Conservation (phyloP, 176 grass and related monocot genomes). For the Elymus sibiricus region DNA sequence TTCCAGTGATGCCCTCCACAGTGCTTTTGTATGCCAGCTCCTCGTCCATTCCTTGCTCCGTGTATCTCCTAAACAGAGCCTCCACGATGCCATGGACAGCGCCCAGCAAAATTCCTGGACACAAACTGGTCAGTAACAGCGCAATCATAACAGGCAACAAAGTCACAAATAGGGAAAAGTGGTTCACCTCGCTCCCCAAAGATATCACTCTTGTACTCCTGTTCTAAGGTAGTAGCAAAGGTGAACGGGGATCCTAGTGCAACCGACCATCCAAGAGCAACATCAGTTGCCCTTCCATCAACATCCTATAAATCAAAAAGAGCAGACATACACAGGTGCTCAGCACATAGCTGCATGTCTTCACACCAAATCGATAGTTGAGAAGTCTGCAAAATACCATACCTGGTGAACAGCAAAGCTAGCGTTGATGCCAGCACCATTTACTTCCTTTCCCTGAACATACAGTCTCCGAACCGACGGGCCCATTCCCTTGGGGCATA, state of each 20-base stretch:
- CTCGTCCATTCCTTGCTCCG: slow-evolving; percentile 73
- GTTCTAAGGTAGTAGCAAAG: slow-evolving; percentile 67
- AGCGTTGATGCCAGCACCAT: slow-evolving; percentile 84
- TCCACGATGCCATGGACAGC: slow-evolving; percentile 74
- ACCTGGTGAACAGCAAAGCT: slow-evolving; percentile 87
- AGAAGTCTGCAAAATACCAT: background rate
- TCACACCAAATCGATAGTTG: background rate
- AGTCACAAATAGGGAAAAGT: background rate
- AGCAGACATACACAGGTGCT: background rate
- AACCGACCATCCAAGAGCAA: slow-evolving; percentile 85
- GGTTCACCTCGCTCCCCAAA: slow-evolving; percentile 72
- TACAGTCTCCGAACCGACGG: slow-evolving; percentile 75
- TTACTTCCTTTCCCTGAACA: slow-evolving; percentile 84
- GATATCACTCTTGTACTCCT: slow-evolving; percentile 85
- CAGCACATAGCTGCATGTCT: background rate
- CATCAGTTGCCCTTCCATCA: slow-evolving; percentile 84
- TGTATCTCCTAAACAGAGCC: slow-evolving; percentile 74
- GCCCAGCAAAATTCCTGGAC: slow-evolving; percentile 67
- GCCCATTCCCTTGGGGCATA: slow-evolving; percentile 85
- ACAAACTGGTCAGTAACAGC: background rate
- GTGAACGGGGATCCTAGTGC: slow-evolving; percentile 82
- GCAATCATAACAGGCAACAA: background rate
- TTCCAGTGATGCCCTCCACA: slow-evolving; percentile 78
- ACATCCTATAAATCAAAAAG: slow-evolving; percentile 53
- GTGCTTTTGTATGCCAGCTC: slow-evolving; percentile 67